Base-by-base conservation (phyloP, 371 early-diverging fungal genomes). In the Mucor racemosus region DNA sequence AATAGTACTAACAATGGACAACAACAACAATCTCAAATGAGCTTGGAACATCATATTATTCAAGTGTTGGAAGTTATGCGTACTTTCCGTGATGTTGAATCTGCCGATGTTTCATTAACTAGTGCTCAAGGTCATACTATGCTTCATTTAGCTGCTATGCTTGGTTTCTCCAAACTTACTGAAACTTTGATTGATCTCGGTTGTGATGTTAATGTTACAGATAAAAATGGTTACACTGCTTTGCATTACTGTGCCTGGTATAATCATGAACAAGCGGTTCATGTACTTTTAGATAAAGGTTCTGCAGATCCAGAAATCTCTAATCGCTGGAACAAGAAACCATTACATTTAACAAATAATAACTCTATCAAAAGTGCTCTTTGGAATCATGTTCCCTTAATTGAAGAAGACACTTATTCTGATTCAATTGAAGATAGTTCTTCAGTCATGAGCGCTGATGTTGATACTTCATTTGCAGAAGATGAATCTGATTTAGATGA, bases 121-220 rank as follows among this genome's bases (percentile, higher is more conserved):
- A 79, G 66, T 58, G 65, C 70, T 5, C 82, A 81, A 48, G 75
- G 77, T 5, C 82, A 81, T 41, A 81, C 76, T 6, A 76, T 81
- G 82, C 72, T 81, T 9, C 82, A 81, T 67, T 67, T 78, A 1
- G 79, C 79, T 33, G 71, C 71, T 34, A 81, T 81, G 69, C 67
- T 79, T 33, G 79, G 79, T 1, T 81, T 75, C 55, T 50, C 33
- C 1, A 54, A 69, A 38, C 39, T 81, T 35, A 67, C 77, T 0
- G 44, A 56, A 5, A 57, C 64, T 8, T 57, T 81, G 57, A 46
- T 81, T 2, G 69, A 76, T 3, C 60, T 81, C 10, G 79, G 76
- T 7, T 75, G 75, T 19, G 55, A 69, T 50, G 70, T 70, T 1
- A 70, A 81, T 39, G 39, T 40, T 3, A 69, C 59, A 0, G 82